phyloP scores from a whole-genome alignment of 2,329 filamentous ascomycete species.

The Exophiala alcalophila region DNA sequence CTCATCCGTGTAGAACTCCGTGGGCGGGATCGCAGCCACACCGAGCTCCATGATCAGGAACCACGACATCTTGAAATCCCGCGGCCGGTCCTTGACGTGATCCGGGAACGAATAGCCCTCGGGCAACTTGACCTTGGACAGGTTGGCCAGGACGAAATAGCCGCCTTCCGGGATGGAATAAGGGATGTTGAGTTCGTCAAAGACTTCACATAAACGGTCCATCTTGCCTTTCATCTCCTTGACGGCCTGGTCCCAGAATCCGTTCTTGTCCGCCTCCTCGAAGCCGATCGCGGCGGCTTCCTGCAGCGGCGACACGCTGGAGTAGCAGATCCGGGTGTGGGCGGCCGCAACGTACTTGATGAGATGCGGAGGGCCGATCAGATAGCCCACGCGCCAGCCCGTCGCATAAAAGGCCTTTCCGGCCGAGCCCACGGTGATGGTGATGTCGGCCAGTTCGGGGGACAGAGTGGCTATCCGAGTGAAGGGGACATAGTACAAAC shows the following conservation, averaged over 20 bases:
- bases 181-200: constrained; percentile 70
- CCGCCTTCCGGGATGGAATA: constrained; percentile 94
- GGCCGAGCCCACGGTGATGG: constrained; percentile 89
- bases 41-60: constrained; percentile 96
- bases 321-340: constrained; percentile 95
- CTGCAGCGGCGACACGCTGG: constrained; percentile 86
- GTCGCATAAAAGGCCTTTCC: constrained; percentile 99
- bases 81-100: constrained; percentile 78
- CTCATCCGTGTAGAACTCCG: constrained; percentile 87
- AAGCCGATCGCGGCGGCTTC: constrained; percentile 93
- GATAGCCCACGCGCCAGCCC: constrained; percentile 93
- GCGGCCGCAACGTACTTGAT: constrained; percentile 90
- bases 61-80: constrained; percentile 94
- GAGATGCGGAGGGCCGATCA: constrained; percentile 83
- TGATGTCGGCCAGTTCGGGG: constrained; percentile 81
- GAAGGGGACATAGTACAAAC: constrained; percentile 91
- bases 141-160: constrained; percentile 95
- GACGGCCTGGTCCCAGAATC: constrained; percentile 84
- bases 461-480: constrained; percentile 88
- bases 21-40: constrained; percentile 92
- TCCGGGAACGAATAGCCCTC: constrained; percentile 81
- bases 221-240: constrained; percentile 88
- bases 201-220: constrained; percentile 78
- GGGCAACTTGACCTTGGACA: constrained; percentile 81
- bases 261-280: constrained; percentile 77